phyloP scores from a whole-genome alignment of 805 yeast genomes.

The Nakazawaea ambrosiae region DNA sequence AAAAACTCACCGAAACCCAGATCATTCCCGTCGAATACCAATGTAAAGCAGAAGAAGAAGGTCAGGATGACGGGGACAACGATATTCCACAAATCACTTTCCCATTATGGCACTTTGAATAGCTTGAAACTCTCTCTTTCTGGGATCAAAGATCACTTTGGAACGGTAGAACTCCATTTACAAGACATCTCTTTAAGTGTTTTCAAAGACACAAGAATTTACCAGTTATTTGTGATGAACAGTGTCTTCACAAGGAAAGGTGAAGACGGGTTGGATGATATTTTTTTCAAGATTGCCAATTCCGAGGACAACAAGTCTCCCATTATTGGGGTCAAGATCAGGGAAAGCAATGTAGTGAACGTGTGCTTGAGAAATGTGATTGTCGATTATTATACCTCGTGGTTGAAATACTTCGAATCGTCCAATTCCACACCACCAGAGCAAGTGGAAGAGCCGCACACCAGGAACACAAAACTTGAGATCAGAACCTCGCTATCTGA shows the following conservation, averaged over 20 bases:
- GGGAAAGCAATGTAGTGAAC: slow-evolving; percentile 28
- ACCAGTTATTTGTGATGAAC: slow-evolving; percentile 13
- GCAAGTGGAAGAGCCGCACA: background rate
- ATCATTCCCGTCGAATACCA: background rate
- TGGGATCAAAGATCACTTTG: slow-evolving; percentile 23
- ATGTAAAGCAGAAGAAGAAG: slow-evolving; percentile 8
- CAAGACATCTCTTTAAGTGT: slow-evolving; percentile 14
- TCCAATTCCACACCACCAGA: background rate
- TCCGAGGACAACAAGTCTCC: slow-evolving; percentile 30
- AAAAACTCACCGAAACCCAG: background rate
- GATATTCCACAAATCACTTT: slow-evolving; percentile 16
- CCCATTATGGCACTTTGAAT: slow-evolving; percentile 13
- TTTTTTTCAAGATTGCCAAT: slow-evolving; percentile 25
- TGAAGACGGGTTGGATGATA: slow-evolving; percentile 17
- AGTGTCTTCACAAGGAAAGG: slow-evolving; percentile 8
- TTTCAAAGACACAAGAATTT: slow-evolving; percentile 13
- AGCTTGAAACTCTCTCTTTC: slow-evolving; percentile 12
- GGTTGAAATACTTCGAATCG: slow-evolving; percentile 41
- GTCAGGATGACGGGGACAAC: slow-evolving; percentile 21
- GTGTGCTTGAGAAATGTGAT: slow-evolving; percentile 39
- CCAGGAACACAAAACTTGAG: slow-evolving; percentile 18
- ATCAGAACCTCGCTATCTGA: slow-evolving; percentile 36
- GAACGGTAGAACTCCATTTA: slow-evolving; percentile 19
- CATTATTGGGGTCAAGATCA: slow-evolving; percentile 30
- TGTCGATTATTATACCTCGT: slow-evolving; percentile 52